Evolutionary conservation across 2,329 filamentous ascomycete species (phyloP), one percentile per base, ranked within the genome.

Genomic region (Mycosphaerella arachidis): DNA sequence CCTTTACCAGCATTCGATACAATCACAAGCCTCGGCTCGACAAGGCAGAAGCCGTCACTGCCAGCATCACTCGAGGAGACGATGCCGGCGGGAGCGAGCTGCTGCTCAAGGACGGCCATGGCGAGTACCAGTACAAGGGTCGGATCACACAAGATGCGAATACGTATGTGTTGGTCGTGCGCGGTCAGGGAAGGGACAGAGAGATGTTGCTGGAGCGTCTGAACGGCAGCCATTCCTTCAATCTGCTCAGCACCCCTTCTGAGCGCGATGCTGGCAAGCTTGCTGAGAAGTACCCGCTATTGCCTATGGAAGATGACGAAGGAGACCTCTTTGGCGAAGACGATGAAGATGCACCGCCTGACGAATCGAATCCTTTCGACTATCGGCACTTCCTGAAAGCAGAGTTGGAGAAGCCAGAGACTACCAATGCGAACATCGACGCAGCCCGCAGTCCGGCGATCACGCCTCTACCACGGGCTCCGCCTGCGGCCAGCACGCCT

Each of bases 201-300:
- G 68, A 70, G 51, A 62, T 66, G 53, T 59, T 68, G 43, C 82
- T 97, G 57, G 91, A 97, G 77, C 86, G 86, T 55, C 79, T 97
- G 57, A 85, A 91, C 71, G 88, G 87, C n/a, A 86, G 87, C 43
- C 89, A 96, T 75, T 87, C 91, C 70, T 92, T 96, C 87, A 97
- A 96, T 74, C 77, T 96, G 56, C 86, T 84, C 55, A 85, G 82
- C 57, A 86, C 86, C 13, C 90, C 88, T 2, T 83, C 81, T 65
- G 87, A 88, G 68, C 78, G 81, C 56, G 84, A 90, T 66, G 75
- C 81, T 56, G 82, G 84, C 31, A 84, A 82, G 68, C 79, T 95
- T 45, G 81, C 84, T 52, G 82, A 85, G 53, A 82, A 87, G 69
- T 86, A 90, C 70, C 80, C 85, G 9, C 90, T 90, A 61, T 57